Evolutionary conservation across 495 filamentous ascomycete genomes (phyloP), one percentile per base, ranked within the genome.

Genomic region (Penicillium nucicola): DNA sequence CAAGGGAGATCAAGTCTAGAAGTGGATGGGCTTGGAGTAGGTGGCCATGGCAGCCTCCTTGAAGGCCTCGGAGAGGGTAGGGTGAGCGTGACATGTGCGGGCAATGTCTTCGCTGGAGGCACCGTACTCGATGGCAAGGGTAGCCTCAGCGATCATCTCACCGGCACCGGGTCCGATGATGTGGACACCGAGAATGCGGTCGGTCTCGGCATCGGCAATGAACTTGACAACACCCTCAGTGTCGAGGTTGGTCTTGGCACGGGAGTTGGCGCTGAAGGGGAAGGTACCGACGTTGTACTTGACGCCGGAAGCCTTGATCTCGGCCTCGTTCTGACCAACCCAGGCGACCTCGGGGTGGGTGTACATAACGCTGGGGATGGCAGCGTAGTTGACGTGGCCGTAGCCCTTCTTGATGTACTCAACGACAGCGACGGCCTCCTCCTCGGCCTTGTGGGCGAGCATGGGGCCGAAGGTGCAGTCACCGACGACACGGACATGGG

Each of bases 41-140:
- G 92, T 96, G 53, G 89, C 90, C 93, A 98, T 98, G 48, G 93
- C 93, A 57, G 93, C 93, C 84, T 98, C 93, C 81, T 98, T 98
- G 80, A 98, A 97, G 37, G 93, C 93, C 79, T 98, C 93, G 13
- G 92, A 83, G 48, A 97, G 81, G 48, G 93, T 97, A 49, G 93
- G 93, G 80, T 98, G 92, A 38, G 93, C 92, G 77, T 98, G 93
- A 72, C 89, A 92, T 47, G 93, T 97, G 60, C 92, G 85, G 49
- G 86, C 92, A 63, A 98, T 86, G 75, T 97, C 95, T 79, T 97
- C 93, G 61, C 83, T 87, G 52, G 87, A 92, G 19, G 93, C 93
- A 45, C 93, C 93, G 67, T 97, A 98, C 79, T 98, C 93, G 43
- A 98, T 74, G 45, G 93, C 95, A 58, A 98, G 78, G 34, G 92